Evolutionary conservation across 2,329 filamentous ascomycete species (phyloP).

Genomic region (Monilinia polystroma): DNA sequence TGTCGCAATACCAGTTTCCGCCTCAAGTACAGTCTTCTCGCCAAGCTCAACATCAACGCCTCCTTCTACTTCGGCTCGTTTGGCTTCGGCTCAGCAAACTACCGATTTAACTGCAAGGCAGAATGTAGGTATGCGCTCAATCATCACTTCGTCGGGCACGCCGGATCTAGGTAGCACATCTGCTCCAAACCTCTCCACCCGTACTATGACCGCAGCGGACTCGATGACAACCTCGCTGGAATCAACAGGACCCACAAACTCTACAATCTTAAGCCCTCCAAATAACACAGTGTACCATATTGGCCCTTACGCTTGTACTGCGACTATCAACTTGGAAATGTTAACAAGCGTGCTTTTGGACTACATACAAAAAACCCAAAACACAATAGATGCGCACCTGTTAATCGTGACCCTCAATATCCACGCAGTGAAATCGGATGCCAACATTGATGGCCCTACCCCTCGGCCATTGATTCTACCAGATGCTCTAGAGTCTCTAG

Average conservation of each 20-base stretch:
- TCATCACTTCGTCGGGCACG: background rate
- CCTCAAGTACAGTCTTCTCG: background rate
- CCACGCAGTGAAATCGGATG: slow-evolving; percentile 52
- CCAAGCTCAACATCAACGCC: slow-evolving; percentile 23
- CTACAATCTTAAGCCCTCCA: slow-evolving; percentile 25
- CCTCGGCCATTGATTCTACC: slow-evolving; percentile 49
- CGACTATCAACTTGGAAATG: slow-evolving; percentile 50
- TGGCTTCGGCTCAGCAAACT: slow-evolving; percentile 11
- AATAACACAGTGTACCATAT: slow-evolving; percentile 45
- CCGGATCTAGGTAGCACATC: background rate
- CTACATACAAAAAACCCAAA: slow-evolving; percentile 54
- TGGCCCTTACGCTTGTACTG: slow-evolving; percentile 56
- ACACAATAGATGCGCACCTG: slow-evolving; percentile 54
- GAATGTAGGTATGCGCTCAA: background rate
- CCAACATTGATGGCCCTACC: slow-evolving; percentile 45
- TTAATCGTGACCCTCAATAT: slow-evolving; percentile 57
- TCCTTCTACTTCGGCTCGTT: slow-evolving; percentile 26
- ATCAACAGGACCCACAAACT: slow-evolving; percentile 26
- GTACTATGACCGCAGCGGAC: background rate
- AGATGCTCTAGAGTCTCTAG: slow-evolving; percentile 45
- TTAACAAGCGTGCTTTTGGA: slow-evolving; percentile 52
- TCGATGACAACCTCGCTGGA: slow-evolving; percentile 29
- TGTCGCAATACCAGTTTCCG: slow-evolving; percentile 39
- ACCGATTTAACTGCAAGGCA: slow-evolving; percentile 14
- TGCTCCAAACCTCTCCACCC: background rate